Evolutionary conservation across 225 moss, liverwort and hornwort species (phyloP).

Genomic region (Climacium dendroides): DNA sequence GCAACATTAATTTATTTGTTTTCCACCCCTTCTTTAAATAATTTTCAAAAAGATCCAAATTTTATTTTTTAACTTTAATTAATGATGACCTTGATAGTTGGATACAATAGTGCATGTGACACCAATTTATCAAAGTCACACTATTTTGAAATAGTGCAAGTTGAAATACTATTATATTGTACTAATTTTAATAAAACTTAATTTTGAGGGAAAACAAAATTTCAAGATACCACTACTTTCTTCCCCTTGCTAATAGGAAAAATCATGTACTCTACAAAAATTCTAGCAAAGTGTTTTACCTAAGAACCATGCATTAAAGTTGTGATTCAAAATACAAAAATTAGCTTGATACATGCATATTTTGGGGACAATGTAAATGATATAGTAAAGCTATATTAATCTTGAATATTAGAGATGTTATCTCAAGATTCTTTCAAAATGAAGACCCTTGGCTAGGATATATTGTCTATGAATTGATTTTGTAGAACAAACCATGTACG

Average conservation of each 20-base stretch:
- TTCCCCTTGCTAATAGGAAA: fast-evolving
- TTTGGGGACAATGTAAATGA: neutral
- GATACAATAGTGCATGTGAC: fast-evolving
- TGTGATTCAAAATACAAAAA: neutral
- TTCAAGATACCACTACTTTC: fast-evolving
- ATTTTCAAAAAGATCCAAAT: fast-evolving
- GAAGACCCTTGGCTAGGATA: fast-evolving
- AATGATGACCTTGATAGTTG: fast-evolving
- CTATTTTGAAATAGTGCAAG: too few species aligned
- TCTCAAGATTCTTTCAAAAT: neutral
- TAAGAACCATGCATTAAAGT: fast-evolving
- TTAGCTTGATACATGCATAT: neutral
- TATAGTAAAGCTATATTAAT: too few species aligned
- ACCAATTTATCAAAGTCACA: neutral
- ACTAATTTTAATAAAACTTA: neutral
- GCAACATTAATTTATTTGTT: neutral
- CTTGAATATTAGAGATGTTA: neutral
- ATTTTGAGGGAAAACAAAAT: too few species aligned
- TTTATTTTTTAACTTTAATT: neutral
- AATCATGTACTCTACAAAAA: neutral
- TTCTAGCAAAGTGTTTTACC: fast-evolving
- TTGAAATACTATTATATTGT: neutral
- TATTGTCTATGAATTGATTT: neutral
- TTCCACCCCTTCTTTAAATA: fast-evolving
- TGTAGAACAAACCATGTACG: fast-evolving